These are phyloP conservation scores for Nymphaea colorata DNA, from an alignment of 164 flowering plant species.

Conservation along the genomic window DNA sequence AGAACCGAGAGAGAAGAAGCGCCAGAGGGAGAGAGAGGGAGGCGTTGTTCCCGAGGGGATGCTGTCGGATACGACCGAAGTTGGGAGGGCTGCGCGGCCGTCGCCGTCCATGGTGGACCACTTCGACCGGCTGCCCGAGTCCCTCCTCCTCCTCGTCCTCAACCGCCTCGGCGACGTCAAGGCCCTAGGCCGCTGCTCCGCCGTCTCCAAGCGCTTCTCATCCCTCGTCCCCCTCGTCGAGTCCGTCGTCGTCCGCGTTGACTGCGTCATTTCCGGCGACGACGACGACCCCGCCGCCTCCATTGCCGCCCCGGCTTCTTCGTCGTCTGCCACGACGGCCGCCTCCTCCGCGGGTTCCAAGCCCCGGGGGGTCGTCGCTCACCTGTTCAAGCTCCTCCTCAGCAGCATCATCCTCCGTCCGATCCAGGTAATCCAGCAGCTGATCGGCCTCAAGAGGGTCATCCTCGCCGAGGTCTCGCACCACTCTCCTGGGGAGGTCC, in stretches of 20 bases:
- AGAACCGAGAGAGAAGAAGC: neutral
- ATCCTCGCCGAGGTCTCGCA: constrained; percentile 5
- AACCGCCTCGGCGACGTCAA: constrained; percentile 80
- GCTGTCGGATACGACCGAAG: neutral
- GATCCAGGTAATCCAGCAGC: constrained; percentile 16
- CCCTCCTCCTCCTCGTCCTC: constrained; percentile 57
- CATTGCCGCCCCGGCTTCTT: constrained; percentile 4
- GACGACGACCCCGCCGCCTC: constrained; percentile 13
- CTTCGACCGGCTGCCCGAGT: constrained; percentile 69
- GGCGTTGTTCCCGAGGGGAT: neutral
- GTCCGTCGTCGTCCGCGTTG: constrained; percentile 69
- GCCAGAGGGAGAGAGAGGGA: neutral
- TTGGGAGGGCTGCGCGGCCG: neutral
- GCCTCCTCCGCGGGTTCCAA: neutral
- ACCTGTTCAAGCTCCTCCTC: neutral
- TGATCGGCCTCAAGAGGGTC: constrained; percentile 7
- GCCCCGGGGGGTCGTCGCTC: neutral
- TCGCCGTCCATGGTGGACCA: constrained; percentile 24
- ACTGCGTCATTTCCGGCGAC: constrained; percentile 82
- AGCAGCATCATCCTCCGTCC: constrained; percentile 14
- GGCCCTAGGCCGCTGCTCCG: constrained; percentile 76
- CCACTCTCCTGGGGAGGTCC: constrained; percentile 32
- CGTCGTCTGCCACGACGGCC: neutral
- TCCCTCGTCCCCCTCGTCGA: constrained; percentile 69
- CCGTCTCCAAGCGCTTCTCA: constrained; percentile 64